Percentiles rank a stretch among this genome's conserved stretches.
These are phyloP conservation scores for Tirmania nivea DNA, from an alignment of 495 filamentous ascomycete genomes.

Conservation along the genomic window DNA sequence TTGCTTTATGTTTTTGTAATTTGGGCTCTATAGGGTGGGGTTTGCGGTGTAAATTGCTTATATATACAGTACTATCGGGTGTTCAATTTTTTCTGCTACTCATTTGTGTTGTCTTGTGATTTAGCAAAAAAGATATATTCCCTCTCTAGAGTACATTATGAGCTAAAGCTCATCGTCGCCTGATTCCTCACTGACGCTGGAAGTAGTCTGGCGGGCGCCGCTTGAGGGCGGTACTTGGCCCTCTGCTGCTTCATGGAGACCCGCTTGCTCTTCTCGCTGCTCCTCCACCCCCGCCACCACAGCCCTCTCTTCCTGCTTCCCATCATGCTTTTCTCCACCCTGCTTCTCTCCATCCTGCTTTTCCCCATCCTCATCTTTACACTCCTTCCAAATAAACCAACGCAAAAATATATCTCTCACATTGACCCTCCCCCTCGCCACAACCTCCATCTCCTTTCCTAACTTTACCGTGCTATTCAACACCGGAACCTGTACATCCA, in stretches of 20 bases:
- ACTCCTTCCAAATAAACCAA: slow-evolving; percentile 14
- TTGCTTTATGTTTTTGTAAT: not conserved
- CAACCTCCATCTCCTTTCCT: not conserved
- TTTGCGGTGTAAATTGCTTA: no score
- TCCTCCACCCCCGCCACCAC: slow-evolving; percentile 7
- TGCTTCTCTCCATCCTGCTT: not conserved
- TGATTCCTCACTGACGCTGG: not conserved
- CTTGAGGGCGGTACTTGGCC: not conserved
- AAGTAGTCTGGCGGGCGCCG: no score
- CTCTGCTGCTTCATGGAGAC: not conserved
- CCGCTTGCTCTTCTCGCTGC: not conserved
- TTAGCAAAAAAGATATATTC: no score
- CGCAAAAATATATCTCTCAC: not conserved
- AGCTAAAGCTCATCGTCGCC: not conserved
- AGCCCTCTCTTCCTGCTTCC: slow-evolving; percentile 2
- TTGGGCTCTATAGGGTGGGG: no score
- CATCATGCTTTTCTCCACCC: not conserved
- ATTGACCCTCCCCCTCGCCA: not conserved
- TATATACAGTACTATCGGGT: no score
- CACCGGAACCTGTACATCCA: not conserved
- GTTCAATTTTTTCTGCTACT: no score
- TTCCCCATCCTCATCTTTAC: not conserved
- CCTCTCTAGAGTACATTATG: no score
- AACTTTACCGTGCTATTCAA: not conserved
- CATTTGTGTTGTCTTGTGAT: no score